These are phyloP conservation scores for Balansia obtecta DNA, from an alignment of 2,329 filamentous ascomycete species.

Conservation along the genomic window DNA sequence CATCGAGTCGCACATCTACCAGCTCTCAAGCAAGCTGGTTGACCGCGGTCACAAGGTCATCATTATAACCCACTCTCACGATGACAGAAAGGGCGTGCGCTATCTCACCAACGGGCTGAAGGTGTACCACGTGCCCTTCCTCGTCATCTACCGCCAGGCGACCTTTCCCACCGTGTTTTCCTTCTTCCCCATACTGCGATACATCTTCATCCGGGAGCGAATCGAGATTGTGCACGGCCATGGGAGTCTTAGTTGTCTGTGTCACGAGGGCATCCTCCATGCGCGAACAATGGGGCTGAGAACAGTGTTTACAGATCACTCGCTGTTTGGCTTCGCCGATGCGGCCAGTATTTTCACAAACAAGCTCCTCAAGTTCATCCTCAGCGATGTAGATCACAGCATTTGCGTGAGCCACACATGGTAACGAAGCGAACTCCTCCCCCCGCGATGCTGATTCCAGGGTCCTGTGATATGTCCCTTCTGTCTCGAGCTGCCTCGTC, in stretches of 20 bases:
- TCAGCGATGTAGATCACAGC: conserved; percentile 96
- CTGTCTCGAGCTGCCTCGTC: not conserved
- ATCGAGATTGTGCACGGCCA: conserved; percentile 99
- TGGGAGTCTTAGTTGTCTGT: conserved; percentile 81
- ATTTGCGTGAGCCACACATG: conserved; percentile 98
- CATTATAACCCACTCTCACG: conserved; percentile 90
- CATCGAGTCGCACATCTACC: conserved; percentile 97
- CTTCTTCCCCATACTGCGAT: conserved; percentile 94
- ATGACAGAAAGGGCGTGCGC: conserved; percentile 79
- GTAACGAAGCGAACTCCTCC: conserved; percentile 37
- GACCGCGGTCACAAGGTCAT: conserved; percentile 97
- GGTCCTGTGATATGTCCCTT: not conserved
- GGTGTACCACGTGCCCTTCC: conserved; percentile 93
- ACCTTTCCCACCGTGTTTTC: conserved; percentile 97
- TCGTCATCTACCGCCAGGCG: conserved; percentile 86
- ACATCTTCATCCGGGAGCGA: conserved; percentile 85
- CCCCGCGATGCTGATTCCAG: too few relatives aligned
- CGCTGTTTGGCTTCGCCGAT: conserved; percentile 93
- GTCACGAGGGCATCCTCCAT: conserved; percentile 89
- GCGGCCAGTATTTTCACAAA: conserved; percentile 93
- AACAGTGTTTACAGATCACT: conserved; percentile 96
- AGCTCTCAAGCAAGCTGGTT: conserved; percentile 89
- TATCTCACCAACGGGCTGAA: conserved; percentile 97
- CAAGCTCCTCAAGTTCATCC: conserved; percentile 87
- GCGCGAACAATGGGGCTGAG: conserved; percentile 90